phyloP scores from a whole-genome alignment of 305 asterid species.

The Salvia sclarea region DNA sequence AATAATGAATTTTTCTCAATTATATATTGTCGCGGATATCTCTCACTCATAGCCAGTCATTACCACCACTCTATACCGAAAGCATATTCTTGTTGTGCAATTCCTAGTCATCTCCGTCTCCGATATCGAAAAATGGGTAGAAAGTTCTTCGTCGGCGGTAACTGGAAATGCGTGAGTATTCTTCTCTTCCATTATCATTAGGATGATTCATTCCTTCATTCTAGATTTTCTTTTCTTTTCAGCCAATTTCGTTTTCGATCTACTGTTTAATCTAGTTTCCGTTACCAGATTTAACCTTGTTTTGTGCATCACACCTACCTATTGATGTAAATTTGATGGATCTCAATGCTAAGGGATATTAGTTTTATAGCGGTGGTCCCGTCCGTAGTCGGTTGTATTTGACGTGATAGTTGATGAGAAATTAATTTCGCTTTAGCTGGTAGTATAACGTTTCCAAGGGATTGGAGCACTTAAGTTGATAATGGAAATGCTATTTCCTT shows the following conservation, averaged over 20 bases:
- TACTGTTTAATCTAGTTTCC: conserved; percentile 19
- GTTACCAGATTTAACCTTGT: not conserved
- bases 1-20: conserved; percentile 30
- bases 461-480: not conserved
- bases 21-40: conserved; percentile 31
- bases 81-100: conserved; percentile 32
- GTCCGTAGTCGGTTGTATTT: conserved; percentile 5
- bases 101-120: conserved; percentile 49
- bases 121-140: conserved; percentile 63
- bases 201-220: not conserved
- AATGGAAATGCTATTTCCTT: not conserved
- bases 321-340: not conserved
- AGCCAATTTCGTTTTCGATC: conserved; percentile 27
- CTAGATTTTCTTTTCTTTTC: not conserved
- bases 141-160: conserved; percentile 96
- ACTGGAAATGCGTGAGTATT: conserved; percentile 98
- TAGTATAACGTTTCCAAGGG: not conserved
- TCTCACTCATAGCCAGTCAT: conserved; percentile 30
- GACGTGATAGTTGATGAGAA: conserved; percentile 13
- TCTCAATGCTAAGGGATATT: not conserved
- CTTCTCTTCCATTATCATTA: not conserved
- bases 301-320: not conserved
- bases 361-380: not conserved
- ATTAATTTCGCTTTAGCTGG: not conserved
- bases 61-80: conserved; percentile 21